These are phyloP conservation scores for Phytophthora pinifolia DNA, from an alignment of 352 stramenopile genomes.

Conservation along the genomic window DNA sequence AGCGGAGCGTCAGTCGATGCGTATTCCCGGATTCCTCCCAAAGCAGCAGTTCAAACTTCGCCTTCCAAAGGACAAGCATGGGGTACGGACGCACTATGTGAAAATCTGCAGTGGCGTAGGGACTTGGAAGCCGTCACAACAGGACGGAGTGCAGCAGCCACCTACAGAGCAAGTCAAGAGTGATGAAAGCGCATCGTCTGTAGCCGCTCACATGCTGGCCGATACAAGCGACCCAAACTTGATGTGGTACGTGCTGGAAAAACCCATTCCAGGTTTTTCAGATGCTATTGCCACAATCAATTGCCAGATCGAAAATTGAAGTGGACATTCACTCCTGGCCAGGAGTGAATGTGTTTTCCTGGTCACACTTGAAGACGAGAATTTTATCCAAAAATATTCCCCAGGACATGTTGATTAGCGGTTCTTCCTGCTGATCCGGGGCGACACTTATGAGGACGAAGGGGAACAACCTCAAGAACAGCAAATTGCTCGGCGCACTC, in stretches of 20 bases:
- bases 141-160: not conserved
- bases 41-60: constrained; percentile 63
- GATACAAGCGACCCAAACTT: constrained; percentile 9
- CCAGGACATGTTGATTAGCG: constrained; percentile 2
- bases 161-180: not conserved
- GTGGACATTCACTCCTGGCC: not conserved
- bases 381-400: constrained; percentile 33
- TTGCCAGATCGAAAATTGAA: not conserved
- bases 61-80: constrained; percentile 39
- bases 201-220: not conserved
- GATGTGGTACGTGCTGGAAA: constrained; percentile 52
- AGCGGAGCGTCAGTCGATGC: constrained; percentile 27
- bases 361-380: constrained; percentile 19
- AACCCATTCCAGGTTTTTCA: constrained; percentile 42
- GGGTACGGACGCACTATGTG: constrained; percentile 27
- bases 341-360: too few species aligned
- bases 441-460: constrained; percentile 20
- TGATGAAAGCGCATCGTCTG: not conserved
- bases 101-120: constrained; percentile 18
- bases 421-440: not conserved
- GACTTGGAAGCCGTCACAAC: not conserved
- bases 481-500: constrained; percentile 1
- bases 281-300: constrained; percentile 23
- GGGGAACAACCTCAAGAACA: not conserved
- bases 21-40: constrained; percentile 54